These are phyloP conservation scores for Paecilomyces sp. DNA, from an alignment of 2,329 filamentous ascomycete species.

Conservation along the genomic window DNA sequence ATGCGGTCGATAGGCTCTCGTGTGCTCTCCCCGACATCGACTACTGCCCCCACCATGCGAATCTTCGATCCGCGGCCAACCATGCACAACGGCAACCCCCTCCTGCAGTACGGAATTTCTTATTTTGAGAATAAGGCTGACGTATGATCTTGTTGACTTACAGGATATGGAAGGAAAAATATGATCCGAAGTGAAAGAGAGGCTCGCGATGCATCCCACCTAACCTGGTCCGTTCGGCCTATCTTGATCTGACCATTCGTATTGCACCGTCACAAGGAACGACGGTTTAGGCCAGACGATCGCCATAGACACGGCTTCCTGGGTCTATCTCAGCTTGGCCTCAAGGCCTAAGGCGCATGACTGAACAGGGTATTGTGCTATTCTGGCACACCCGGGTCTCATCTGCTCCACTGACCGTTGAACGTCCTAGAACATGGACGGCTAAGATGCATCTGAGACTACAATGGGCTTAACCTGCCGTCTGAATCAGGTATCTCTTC, in stretches of 20 bases:
- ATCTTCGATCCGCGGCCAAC: conserved; percentile 4
- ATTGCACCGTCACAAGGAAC: background rate
- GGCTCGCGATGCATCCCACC: background rate
- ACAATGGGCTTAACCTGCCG: background rate
- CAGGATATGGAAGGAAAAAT: conserved; percentile 99
- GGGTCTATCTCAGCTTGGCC: background rate
- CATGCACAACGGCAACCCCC: conserved; percentile 11
- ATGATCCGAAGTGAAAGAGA: conserved; percentile 47
- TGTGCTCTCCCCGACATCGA: conserved; percentile 10
- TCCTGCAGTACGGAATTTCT: conserved; percentile 1
- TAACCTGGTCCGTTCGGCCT: background rate
- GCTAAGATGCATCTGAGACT: background rate
- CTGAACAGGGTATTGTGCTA: background rate
- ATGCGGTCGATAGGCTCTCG: conserved; percentile 14
- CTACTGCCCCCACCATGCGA: conserved; percentile 1
- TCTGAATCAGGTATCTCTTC: background rate
- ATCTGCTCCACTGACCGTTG: background rate
- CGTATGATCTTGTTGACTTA: conserved; percentile 8
- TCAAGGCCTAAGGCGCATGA: background rate
- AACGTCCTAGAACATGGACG: background rate
- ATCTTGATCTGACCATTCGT: background rate
- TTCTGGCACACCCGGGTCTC: background rate
- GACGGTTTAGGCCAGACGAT: background rate
- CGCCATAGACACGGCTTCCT: background rate
- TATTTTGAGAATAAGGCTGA: conserved; percentile 12